Evolutionary conservation across 306 rosid species (phyloP).

Genomic region (Cucumis melo): DNA sequence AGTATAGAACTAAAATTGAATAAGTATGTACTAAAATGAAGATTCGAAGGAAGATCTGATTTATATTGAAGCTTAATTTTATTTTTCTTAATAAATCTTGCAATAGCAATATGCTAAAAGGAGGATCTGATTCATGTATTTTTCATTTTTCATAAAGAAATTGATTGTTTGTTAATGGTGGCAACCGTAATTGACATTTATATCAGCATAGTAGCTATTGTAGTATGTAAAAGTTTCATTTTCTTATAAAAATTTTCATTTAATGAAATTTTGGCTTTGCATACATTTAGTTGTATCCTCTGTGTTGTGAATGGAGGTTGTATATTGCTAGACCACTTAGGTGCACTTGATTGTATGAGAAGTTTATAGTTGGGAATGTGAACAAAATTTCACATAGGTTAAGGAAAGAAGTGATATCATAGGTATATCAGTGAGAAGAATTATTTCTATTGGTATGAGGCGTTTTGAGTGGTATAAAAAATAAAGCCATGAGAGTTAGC

Average conservation of each 20-base stretch:
- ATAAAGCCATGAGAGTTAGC: no score
- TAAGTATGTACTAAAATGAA: background rate
- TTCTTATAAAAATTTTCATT: background rate
- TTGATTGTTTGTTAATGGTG: conserved; percentile 25
- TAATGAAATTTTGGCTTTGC: background rate
- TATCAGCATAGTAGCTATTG: conserved; percentile 38
- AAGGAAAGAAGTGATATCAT: no score
- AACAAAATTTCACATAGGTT: no score
- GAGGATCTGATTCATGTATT: background rate
- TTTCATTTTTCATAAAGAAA: background rate
- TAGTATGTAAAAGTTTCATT: conserved; percentile 24
- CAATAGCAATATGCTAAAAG: background rate
- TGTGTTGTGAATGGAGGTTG: no score
- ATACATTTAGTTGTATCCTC: background rate
- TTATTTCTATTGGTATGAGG: no score
- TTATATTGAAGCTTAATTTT: background rate
- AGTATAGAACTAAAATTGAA: background rate
- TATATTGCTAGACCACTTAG: no score
- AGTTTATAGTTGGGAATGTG: no score
- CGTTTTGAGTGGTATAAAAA: no score
- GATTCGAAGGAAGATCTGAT: background rate
- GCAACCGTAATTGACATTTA: conserved; percentile 77
- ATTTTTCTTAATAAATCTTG: background rate
- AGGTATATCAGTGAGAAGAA: no score
- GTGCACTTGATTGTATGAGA: no score